Evolutionary conservation across 148 eudicot genomes (phyloP).

Genomic region (Chenopodium formosanum): DNA sequence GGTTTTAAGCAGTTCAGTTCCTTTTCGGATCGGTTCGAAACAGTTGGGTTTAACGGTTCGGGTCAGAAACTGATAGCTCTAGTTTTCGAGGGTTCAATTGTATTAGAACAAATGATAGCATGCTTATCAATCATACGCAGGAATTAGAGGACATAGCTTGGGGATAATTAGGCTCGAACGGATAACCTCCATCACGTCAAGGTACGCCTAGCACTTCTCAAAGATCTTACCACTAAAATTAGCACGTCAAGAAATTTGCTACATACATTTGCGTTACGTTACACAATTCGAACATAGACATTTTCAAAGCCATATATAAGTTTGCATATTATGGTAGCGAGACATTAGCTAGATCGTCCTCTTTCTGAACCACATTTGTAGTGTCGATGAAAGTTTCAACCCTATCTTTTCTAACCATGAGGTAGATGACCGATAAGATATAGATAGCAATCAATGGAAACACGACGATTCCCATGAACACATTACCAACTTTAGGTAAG

Average conservation of each 20-base stretch:
- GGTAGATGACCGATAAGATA: conserved; percentile 53
- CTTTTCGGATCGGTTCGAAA: too few species aligned
- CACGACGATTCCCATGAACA: conserved; percentile 65
- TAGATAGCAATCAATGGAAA: conserved; percentile 81
- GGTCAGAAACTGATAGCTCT: too few species aligned
- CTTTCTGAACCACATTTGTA: conserved; percentile 40
- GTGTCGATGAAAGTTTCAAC: conserved; percentile 59
- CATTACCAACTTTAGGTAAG: conserved; percentile 69
- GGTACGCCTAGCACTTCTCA: neutral
- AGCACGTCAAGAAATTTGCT: neutral
- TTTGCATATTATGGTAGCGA: conserved; percentile 26
- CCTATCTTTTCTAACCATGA: conserved; percentile 64
- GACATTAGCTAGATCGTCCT: conserved; percentile 55
- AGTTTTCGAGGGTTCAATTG: neutral
- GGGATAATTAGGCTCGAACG: neutral
- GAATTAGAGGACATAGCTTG: neutral
- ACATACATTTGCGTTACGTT: too few species aligned
- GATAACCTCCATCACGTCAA: too few species aligned
- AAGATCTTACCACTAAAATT: neutral
- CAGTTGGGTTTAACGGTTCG: too few species aligned
- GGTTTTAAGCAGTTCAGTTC: too few species aligned
- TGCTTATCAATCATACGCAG: too few species aligned
- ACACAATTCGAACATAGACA: neutral
- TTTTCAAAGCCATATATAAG: neutral
- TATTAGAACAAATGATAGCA: too few species aligned